These are phyloP conservation scores for Pichia thaimueangensis DNA, from an alignment of 805 yeast genomes.

Conservation along the genomic window DNA sequence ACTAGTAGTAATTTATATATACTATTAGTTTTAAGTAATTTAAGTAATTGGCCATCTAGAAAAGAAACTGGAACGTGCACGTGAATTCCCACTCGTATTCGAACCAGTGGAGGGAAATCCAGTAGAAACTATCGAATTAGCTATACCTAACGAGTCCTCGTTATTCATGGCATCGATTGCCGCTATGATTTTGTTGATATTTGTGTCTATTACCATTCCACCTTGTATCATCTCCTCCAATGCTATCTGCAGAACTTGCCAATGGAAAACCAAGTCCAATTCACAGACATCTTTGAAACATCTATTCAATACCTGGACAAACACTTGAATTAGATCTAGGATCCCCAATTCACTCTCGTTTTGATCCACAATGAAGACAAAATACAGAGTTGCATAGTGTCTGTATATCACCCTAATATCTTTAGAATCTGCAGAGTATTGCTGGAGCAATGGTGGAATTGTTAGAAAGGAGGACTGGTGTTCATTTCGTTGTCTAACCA, in stretches of 20 bases:
- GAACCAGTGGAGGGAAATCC: constrained; percentile 15
- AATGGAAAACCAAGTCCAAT: constrained; percentile 93
- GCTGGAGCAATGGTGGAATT: constrained; percentile 63
- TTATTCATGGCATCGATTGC: constrained; percentile 71
- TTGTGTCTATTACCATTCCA: constrained; percentile 96
- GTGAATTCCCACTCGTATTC: constrained; percentile 2
- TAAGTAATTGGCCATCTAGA: constrained; percentile 15
- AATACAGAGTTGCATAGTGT: constrained; percentile 92
- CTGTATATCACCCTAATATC: constrained; percentile 87
- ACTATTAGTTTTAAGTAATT: background rate
- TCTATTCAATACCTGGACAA: constrained; percentile 88
- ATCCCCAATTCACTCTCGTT: constrained; percentile 95
- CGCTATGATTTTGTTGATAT: constrained; percentile 69
- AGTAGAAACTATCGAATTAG: constrained; percentile 10
- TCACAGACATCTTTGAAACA: constrained; percentile 95
- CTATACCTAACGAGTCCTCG: constrained; percentile 28
- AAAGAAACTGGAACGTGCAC: constrained; percentile 6
- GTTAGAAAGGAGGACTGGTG: constrained; percentile 84
- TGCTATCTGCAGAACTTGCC: constrained; percentile 94
- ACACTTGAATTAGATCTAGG: constrained; percentile 88
- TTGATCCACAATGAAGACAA: constrained; percentile 91
- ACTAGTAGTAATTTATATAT: background rate
- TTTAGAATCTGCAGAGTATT: constrained; percentile 43
- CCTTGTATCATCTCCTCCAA: constrained; percentile 92
- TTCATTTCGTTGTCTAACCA: constrained; percentile 64